Evolutionary conservation across 108 stramenopile genomes (phyloP).

Genomic region (Poteriospumella lacustris): DNA sequence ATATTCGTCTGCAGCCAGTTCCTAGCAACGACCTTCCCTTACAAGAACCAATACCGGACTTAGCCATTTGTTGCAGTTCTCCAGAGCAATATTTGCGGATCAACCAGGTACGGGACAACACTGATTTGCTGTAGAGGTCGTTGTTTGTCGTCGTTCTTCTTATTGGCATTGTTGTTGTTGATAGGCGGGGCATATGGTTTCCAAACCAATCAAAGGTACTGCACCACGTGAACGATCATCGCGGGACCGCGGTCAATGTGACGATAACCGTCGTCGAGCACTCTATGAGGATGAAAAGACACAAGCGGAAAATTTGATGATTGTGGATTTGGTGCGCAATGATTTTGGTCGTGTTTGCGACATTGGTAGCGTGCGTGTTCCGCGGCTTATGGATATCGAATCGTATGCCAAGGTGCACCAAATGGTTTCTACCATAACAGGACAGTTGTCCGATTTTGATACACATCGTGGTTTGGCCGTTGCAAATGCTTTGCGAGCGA

Average conservation of each 20-base stretch:
- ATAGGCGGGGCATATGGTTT: conserved; percentile 56
- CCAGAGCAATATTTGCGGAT: conserved; percentile 86
- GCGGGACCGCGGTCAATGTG: conserved; percentile 47
- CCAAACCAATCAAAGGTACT: conserved; percentile 96
- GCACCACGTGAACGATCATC: conserved; percentile 55
- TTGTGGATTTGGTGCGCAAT: conserved; percentile 89
- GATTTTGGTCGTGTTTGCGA: conserved; percentile 83
- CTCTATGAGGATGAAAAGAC: conserved; percentile 66
- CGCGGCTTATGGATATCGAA: conserved; percentile 85
- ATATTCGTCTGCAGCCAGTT: conserved; percentile 46
- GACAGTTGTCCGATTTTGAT: conserved; percentile 50
- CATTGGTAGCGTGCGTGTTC: conserved; percentile 77
- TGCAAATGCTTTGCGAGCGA: conserved; percentile 74
- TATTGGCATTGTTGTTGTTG: too few species aligned
- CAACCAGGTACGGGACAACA: conserved; percentile 22
- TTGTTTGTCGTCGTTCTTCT: not conserved
- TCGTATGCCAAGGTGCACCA: conserved; percentile 93
- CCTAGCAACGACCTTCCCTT: not conserved
- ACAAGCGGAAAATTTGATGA: conserved; percentile 94
- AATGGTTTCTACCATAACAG: conserved; percentile 81
- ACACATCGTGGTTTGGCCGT: not conserved
- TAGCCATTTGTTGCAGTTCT: conserved; percentile 83
- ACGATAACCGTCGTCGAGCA: conserved; percentile 49
- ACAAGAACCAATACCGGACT: conserved; percentile 3
- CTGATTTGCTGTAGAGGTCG: not conserved